A percentile compares a stretch with the other conserved stretches of the same genome.
phyloP scores from a whole-genome alignment of 768 basidiomycete genomes.

The Naematelia encephala region DNA sequence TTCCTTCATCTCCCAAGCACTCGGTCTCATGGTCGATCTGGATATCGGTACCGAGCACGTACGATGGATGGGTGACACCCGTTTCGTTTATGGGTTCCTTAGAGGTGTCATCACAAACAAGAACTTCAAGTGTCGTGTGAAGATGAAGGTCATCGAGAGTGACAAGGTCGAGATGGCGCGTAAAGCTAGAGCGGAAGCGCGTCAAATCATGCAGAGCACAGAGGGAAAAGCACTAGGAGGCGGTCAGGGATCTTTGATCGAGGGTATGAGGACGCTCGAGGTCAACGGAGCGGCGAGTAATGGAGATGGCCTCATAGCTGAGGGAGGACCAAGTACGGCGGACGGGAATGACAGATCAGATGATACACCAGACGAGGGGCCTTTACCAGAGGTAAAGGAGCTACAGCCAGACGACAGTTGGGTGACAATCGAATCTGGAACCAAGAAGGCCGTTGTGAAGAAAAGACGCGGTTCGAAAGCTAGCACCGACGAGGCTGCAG shows the following conservation, averaged over 20 bases:
- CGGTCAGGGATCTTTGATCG: neutral
- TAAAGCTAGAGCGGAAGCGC: constrained; percentile 14
- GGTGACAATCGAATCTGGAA: constrained; percentile 34
- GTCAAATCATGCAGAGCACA: constrained; percentile 12
- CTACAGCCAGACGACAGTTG: constrained; percentile 37
- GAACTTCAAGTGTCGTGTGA: constrained; percentile 32
- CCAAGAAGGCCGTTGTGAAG: constrained; percentile 9
- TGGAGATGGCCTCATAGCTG: neutral
- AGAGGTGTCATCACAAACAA: constrained; percentile 34
- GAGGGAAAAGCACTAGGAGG: constrained; percentile 11
- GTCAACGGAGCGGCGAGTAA: constrained; percentile 8
- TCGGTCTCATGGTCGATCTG: constrained; percentile 46
- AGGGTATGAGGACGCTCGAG: constrained; percentile 2
- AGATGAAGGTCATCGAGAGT: constrained; percentile 38
- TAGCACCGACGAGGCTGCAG: neutral
- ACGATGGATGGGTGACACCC: constrained; percentile 50
- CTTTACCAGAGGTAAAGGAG: neutral
- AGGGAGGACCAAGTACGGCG: neutral
- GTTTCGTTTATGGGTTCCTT: constrained; percentile 48
- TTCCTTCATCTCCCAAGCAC: constrained; percentile 42
- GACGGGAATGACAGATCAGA: neutral
- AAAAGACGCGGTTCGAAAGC: neutral
- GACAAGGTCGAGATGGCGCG: constrained; percentile 21
- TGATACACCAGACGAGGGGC: neutral
- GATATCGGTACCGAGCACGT: constrained; percentile 49